These are phyloP conservation scores for Xylaria sp. DNA, from an alignment of 2,329 filamentous ascomycete species.

Conservation along the genomic window DNA sequence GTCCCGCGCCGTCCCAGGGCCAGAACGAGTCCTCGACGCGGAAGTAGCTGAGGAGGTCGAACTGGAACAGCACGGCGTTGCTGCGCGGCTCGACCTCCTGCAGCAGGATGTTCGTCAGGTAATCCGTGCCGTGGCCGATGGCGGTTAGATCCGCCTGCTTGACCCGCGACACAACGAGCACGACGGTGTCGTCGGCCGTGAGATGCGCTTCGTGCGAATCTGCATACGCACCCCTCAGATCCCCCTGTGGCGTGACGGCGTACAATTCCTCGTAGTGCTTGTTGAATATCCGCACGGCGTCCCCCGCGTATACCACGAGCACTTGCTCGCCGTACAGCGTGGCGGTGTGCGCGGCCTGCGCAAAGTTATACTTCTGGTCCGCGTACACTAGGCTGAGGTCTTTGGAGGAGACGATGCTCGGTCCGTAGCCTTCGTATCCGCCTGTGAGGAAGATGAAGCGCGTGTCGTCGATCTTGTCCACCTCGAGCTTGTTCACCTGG, in stretches of 20 bases:
- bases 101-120: constrained; percentile 14
- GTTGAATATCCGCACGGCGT: constrained; percentile 33
- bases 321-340: constrained; percentile 28
- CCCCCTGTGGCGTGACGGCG: constrained; percentile 30
- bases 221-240: not conserved
- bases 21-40: constrained; percentile 27
- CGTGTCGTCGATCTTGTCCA: constrained; percentile 21
- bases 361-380: constrained; percentile 21
- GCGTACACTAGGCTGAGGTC: constrained; percentile 36
- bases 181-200: constrained; percentile 24
- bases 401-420: constrained; percentile 35
- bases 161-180: constrained; percentile 18
- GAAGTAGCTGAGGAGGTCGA: constrained; percentile 29
- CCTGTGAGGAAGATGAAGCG: constrained; percentile 36
- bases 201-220: constrained; percentile 33
- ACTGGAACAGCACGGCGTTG: constrained; percentile 32
- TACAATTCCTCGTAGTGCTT: constrained; percentile 33
- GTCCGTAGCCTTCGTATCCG: constrained; percentile 31
- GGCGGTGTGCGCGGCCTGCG: constrained; percentile 29
- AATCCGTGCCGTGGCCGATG: constrained; percentile 20
- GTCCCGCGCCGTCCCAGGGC: constrained; percentile 22
- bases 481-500: constrained; percentile 32
- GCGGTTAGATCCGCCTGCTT: constrained; percentile 19
- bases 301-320: constrained; percentile 27
- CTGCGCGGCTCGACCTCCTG: constrained; percentile 33